Evolutionary conservation across 345 rosid genomes (phyloP).

Genomic region (Abelmoschus esculentus): DNA sequence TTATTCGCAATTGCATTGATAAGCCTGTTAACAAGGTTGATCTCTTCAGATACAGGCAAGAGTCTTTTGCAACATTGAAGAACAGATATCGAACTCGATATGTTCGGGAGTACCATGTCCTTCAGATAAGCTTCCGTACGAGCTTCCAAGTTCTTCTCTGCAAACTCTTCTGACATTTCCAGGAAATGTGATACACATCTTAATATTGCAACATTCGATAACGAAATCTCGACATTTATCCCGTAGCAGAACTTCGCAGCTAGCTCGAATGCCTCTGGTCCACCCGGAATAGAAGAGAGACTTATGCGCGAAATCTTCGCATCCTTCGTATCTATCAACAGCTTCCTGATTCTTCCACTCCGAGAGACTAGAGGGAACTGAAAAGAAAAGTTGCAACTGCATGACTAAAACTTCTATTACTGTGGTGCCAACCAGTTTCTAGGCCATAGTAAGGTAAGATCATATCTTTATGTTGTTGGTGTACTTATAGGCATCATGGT

Average conservation of each 20-base stretch:
- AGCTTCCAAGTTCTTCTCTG: slow-evolving; percentile 63
- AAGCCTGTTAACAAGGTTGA: slow-evolving; percentile 57
- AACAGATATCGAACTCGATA: slow-evolving; percentile 58
- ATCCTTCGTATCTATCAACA: slow-evolving; percentile 64
- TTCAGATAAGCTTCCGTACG: slow-evolving; percentile 59
- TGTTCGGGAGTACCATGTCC: slow-evolving; percentile 61
- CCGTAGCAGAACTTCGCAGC: slow-evolving; percentile 99
- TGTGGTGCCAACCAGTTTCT: neutral
- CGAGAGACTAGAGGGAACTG: slow-evolving; percentile 94
- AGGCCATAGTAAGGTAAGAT: no score
- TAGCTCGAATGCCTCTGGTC: slow-evolving; percentile 78
- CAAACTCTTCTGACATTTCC: slow-evolving; percentile 86
- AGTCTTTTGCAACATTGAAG: slow-evolving; percentile 76
- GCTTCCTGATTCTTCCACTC: slow-evolving; percentile 77
- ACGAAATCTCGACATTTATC: slow-evolving; percentile 55
- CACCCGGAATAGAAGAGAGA: slow-evolving; percentile 67
- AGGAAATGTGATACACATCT: slow-evolving; percentile 69
- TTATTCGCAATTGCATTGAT: slow-evolving; percentile 66
- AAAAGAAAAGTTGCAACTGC: slow-evolving; percentile 13
- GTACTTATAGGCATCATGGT: neutral
- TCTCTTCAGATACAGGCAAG: slow-evolving; percentile 68
- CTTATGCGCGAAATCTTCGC: slow-evolving; percentile 49
- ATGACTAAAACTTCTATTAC: neutral
- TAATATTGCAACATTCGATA: slow-evolving; percentile 61
- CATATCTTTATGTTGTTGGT: no score